phyloP scores from a whole-genome alignment of 345 rosid genomes.

The Euphorbia peplus region DNA sequence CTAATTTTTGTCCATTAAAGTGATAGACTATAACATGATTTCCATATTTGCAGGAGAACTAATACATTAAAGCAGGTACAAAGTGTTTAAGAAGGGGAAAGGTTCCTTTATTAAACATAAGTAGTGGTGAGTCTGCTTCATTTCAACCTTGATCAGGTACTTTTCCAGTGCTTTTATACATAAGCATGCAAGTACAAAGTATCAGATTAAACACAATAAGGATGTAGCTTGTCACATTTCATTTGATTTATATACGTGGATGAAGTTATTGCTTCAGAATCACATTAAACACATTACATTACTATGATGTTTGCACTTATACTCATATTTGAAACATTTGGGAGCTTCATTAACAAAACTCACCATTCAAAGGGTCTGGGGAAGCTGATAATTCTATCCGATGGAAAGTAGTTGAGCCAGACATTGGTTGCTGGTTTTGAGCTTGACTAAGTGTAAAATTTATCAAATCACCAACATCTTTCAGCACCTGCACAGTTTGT shows the following conservation, averaged over 20 bases:
- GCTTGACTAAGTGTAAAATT: slow-evolving; percentile 69
- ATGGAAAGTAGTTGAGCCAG: slow-evolving; percentile 77
- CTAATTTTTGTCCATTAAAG: not conserved
- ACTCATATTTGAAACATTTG: slow-evolving; percentile 3
- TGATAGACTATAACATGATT: not conserved
- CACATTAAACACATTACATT: not conserved
- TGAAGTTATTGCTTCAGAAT: not conserved
- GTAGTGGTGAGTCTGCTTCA: not conserved
- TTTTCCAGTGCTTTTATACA: not conserved
- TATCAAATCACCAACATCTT: slow-evolving; percentile 78
- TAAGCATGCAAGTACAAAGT: not conserved
- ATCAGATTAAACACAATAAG: not conserved
- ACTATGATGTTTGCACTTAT: not conserved
- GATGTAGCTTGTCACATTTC: not conserved
- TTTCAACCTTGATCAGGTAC: not conserved
- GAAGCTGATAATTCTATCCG: slow-evolving; percentile 66
- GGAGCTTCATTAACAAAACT: slow-evolving; percentile 27
- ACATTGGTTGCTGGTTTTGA: slow-evolving; percentile 63
- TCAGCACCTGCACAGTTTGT: slow-evolving; percentile 64
- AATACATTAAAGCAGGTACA: not conserved
- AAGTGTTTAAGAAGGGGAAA: not conserved
- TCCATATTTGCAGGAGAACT: not conserved
- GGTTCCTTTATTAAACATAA: not conserved
- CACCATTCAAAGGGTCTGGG: slow-evolving; percentile 75
- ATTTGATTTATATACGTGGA: not conserved